phyloP scores from a whole-genome alignment of 2,329 filamentous ascomycete genomes.

The Podosphaera xanthii region DNA sequence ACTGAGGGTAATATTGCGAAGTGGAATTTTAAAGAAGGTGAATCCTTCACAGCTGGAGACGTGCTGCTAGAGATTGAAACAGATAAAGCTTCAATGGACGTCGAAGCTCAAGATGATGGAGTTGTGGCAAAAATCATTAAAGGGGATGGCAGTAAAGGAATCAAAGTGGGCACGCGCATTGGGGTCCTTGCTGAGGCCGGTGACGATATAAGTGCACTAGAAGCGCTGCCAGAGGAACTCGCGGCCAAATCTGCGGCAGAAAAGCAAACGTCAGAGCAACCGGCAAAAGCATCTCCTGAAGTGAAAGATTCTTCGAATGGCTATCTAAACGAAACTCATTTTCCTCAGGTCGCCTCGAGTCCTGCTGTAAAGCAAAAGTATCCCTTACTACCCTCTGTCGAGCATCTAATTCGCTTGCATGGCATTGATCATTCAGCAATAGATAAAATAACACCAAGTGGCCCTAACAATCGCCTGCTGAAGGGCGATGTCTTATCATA shows the following conservation, averaged over 20 bases:
- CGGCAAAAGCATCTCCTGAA: conserved; percentile 7
- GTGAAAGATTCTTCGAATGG: conserved; percentile 3
- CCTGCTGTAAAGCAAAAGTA: conserved; percentile 42
- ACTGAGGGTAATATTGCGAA: conserved; percentile 72
- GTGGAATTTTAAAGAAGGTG: conserved; percentile 77
- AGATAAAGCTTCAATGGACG: conserved; percentile 86
- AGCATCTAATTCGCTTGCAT: conserved; percentile 57
- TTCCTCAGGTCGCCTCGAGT: conserved; percentile 17
- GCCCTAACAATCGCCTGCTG: conserved; percentile 67
- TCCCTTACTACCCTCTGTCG: conserved; percentile 63
- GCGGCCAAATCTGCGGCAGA: conserved; percentile 13
- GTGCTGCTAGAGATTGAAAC: conserved; percentile 83
- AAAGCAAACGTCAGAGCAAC: conserved; percentile 10
- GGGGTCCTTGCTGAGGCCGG: conserved; percentile 62
- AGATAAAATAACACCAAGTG: conserved; percentile 64
- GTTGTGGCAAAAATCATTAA: conserved; percentile 64
- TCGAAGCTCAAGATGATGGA: conserved; percentile 79
- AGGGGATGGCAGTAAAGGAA: conserved; percentile 48
- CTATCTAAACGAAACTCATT: neutral
- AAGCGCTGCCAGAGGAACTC: conserved; percentile 53
- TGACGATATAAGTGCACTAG: conserved; percentile 52
- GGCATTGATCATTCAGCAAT: conserved; percentile 54
- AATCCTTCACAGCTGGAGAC: conserved; percentile 60
- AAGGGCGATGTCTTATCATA: conserved; percentile 93
- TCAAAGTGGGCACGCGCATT: conserved; percentile 62